Conservation (phyloP, 192 early-diverging fungal species). For the Martensiomyces pterosporus region DNA sequence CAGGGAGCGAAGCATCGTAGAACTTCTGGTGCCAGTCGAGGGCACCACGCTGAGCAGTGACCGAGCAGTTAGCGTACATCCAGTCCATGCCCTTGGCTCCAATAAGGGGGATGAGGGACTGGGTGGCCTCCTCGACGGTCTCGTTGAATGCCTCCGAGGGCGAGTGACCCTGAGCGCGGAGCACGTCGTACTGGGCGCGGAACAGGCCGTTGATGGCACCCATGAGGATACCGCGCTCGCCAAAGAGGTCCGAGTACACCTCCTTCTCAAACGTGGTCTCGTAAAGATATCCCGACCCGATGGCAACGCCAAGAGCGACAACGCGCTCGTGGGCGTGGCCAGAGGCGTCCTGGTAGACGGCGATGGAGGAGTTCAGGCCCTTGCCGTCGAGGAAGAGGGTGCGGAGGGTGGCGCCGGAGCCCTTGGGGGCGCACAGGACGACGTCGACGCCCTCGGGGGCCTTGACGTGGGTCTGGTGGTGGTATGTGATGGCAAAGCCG, state of each 20-base stretch:
- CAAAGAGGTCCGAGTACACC: conserved; percentile 92
- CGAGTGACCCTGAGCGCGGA: conserved; percentile 87
- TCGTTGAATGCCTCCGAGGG: conserved; percentile 99
- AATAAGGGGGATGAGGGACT: conserved; percentile 95
- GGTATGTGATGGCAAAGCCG: conserved; percentile 93
- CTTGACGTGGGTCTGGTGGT: conserved; percentile 84
- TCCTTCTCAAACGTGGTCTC: conserved; percentile 97
- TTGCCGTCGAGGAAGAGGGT: conserved; percentile 94
- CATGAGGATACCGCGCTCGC: conserved; percentile 97
- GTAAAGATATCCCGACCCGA: conserved; percentile 96
- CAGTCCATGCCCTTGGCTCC: conserved; percentile 96
- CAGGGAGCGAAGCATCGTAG: conserved; percentile 87
- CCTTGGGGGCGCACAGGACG: conserved; percentile 94
- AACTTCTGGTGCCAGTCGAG: conserved; percentile 96
- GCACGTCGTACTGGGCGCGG: conserved; percentile 94
- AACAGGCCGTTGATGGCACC: conserved; percentile 97
- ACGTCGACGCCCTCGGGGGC: conserved; percentile 94
- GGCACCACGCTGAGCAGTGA: conserved; percentile 93
- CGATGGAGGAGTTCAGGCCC: conserved; percentile 96
- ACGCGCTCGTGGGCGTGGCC: conserved; percentile 93
- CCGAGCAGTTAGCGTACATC: conserved; percentile 98
- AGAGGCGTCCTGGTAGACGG: conserved; percentile 89
- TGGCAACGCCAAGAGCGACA: conserved; percentile 85
- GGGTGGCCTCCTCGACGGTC: conserved; percentile 98
- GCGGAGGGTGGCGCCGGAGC: conserved; percentile 92